phyloP scores from a whole-genome alignment of 148 eudicot species.

The Rhododendron ferrugineum region DNA sequence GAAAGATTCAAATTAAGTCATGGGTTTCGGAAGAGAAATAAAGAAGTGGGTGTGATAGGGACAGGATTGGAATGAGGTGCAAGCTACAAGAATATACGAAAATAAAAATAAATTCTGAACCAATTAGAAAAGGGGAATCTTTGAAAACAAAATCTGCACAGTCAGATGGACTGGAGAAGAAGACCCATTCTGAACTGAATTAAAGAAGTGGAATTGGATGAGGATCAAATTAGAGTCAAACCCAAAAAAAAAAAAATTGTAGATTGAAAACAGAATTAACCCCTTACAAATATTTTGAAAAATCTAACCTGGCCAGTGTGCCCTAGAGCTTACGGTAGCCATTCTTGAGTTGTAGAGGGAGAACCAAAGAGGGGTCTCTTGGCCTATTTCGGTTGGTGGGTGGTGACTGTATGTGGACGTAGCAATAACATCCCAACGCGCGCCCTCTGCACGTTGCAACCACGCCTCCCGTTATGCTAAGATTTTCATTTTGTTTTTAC shows the following conservation, averaged over 20 bases:
- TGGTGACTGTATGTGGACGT: not conserved
- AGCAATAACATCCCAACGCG: not conserved
- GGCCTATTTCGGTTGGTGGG: not conserved
- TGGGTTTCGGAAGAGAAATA: not conserved
- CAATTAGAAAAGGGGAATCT: not conserved
- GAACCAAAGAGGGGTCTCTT: not conserved
- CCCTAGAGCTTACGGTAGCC: not conserved
- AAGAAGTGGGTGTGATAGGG: slow-evolving; percentile 4
- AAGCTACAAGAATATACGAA: slow-evolving; percentile 5
- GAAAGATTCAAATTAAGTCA: slow-evolving; percentile 5
- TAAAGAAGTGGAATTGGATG: not conserved
- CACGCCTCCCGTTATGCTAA: not conserved
- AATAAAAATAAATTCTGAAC: not conserved
- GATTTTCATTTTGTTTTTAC: no score
- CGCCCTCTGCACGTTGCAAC: not conserved
- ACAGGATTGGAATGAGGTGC: slow-evolving; percentile 6
- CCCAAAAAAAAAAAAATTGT: not conserved
- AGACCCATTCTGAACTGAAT: not conserved
- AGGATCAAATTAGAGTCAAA: not conserved
- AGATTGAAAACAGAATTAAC: not conserved
- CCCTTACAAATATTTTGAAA: not conserved
- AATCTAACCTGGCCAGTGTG: not conserved
- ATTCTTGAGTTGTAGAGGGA: not conserved
- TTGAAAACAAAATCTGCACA: not conserved
- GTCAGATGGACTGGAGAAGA: not conserved